phyloP scores from a whole-genome alignment of 345 rosid genomes.

The Populus davidiana region DNA sequence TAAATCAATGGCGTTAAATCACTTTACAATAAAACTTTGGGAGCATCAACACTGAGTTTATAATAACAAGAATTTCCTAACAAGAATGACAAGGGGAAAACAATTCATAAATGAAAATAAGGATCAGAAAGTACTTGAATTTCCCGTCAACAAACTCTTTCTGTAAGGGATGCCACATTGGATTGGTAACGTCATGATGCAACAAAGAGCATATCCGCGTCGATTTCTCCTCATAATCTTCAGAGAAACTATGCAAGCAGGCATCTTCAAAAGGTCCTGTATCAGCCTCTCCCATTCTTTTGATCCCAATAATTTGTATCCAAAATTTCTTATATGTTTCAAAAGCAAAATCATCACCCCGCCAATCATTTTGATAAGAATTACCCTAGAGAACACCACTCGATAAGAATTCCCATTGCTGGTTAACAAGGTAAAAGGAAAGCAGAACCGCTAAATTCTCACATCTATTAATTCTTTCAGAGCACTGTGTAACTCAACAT shows the following conservation, averaged over 20 bases:
- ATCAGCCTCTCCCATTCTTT: constrained; percentile 24
- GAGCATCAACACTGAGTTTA: too few relatives aligned
- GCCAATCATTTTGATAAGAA: too few relatives aligned
- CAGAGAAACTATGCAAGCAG: neutral
- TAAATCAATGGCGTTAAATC: too few relatives aligned
- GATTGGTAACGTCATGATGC: constrained; percentile 3
- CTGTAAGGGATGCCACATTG: constrained; percentile 16
- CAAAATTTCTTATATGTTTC: neutral
- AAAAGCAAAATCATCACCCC: neutral
- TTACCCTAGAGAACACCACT: too few relatives aligned
- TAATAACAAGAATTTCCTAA: too few relatives aligned
- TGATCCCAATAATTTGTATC: constrained; percentile 3
- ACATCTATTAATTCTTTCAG: constrained; percentile 14
- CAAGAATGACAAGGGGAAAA: neutral
- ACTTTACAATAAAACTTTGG: too few relatives aligned
- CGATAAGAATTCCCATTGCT: neutral
- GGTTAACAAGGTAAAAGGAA: too few relatives aligned
- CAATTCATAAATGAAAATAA: neutral
- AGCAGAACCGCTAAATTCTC: neutral
- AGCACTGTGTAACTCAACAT: constrained; percentile 15
- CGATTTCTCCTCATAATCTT: constrained; percentile 1
- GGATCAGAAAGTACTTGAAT: neutral
- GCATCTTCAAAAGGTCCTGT: neutral
- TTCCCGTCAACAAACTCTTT: neutral
- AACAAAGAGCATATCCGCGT: constrained; percentile 9